Evolutionary conservation across 1,139 yeast species (phyloP).

Genomic region (Debaryomycetaceae sp.): DNA sequence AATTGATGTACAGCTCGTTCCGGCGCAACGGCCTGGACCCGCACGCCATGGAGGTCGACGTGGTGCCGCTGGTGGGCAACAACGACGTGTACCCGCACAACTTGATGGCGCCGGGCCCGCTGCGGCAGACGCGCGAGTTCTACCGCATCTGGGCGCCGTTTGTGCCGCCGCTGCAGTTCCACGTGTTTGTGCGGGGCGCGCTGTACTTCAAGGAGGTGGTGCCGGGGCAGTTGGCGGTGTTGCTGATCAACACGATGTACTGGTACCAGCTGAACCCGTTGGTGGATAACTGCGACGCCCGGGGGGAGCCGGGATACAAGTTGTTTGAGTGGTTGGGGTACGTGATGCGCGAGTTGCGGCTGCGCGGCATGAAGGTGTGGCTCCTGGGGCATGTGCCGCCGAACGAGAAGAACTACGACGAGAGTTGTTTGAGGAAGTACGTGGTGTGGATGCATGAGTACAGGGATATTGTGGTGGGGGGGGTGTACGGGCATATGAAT

Average conservation of each 20-base stretch:
- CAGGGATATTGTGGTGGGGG: conserved; percentile 78
- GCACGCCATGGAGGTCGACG: conserved; percentile 42
- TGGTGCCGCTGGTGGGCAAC: conserved; percentile 74
- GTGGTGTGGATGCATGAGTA: conserved; percentile 77
- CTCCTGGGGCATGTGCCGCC: conserved; percentile 87
- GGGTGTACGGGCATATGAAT: conserved; percentile 86
- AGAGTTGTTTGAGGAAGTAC: conserved; percentile 67
- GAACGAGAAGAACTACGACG: conserved; percentile 68
- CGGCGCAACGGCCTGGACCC: conserved; percentile 40
- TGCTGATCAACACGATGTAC: conserved; percentile 75
- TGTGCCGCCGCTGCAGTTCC: conserved; percentile 75
- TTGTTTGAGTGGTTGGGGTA: conserved; percentile 75
- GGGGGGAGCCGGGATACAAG: conserved; percentile 75
- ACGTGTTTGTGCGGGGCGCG: conserved; percentile 70
- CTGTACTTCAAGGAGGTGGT: conserved; percentile 72
- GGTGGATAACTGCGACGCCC: conserved; percentile 71
- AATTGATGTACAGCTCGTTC: conserved; percentile 48
- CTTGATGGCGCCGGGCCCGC: conserved; percentile 78
- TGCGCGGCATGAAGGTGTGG: conserved; percentile 82
- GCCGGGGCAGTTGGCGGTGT: conserved; percentile 70
- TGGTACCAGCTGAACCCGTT: conserved; percentile 73
- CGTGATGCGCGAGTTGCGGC: conserved; percentile 66
- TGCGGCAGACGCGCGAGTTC: conserved; percentile 74
- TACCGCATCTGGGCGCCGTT: conserved; percentile 68
- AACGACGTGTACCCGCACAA: conserved; percentile 90